Evolutionary conservation across 2,329 filamentous ascomycete genomes (phyloP), one percentile per base, ranked within the genome.

Genomic region (Madurella mycetomatis): DNA sequence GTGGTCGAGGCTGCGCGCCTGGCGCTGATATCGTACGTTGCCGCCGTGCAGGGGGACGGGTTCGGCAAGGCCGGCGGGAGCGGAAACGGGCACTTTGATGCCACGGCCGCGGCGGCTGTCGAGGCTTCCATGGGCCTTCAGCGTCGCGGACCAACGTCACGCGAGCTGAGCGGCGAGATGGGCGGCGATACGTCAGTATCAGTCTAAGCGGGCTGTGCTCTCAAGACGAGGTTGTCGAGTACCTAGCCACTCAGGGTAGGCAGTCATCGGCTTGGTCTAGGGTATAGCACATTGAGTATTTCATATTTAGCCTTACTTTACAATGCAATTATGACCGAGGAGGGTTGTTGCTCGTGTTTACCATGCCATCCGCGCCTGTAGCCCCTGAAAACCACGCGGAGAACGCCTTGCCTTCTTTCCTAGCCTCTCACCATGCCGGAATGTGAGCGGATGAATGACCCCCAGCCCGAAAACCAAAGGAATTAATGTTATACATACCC

Each of bases 121-220:
- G 58, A 45, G 17, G 53, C 57, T 64, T 45, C 62, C 57, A 56
- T 65, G 39, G 64, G 56, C n/a, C 53, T 64, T 54, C 61, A 59
- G 49, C 59, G 75, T 30, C 71, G 74, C n/a, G 78, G 77, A 1
- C 70, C 76, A 46, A 79, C 78, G 37, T 80, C 77, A 63, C 68
- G 81, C 51, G 79, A 82, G 62, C 62, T 84, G 68, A 75, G 76
- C 62, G 81, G 81, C 48, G 82, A 84, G 73, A 82, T 84, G 80
- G 79, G 80, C 53, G 81, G 81, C 16, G 82, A 84, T 76, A 84
- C 82, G 54, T 49, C 51, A 12, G 55, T 56, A 40, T 32, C 31
- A 32, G 49, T 47, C n/a, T 58, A 37, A 37, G 32, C 30, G 51
- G 40, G 42, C 34, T 49, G 51, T 30, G n/a, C 30, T 41, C 48